Percentiles rank a stretch among this genome's conserved stretches.
These are phyloP conservation scores for Cladosporium sp. DNA, from an alignment of 2,329 filamentous ascomycete species.

Conservation along the genomic window DNA sequence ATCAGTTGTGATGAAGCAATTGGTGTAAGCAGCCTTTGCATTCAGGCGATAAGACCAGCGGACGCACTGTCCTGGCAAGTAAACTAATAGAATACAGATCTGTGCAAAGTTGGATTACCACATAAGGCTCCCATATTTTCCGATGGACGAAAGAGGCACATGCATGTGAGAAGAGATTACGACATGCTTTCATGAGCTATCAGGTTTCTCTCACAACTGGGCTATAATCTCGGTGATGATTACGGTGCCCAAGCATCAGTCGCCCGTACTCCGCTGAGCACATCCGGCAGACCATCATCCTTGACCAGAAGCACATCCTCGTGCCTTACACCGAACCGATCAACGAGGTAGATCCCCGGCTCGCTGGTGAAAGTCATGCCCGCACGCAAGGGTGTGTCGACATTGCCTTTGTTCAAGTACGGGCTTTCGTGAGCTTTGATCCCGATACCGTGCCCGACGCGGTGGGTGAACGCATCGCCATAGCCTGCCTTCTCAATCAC, in stretches of 20 bases:
- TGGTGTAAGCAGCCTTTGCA: too few relatives aligned
- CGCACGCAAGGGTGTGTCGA: slow-evolving; percentile 40
- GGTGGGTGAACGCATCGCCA: slow-evolving; percentile 55
- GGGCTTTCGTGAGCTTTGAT: slow-evolving; percentile 64
- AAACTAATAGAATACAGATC: too few relatives aligned
- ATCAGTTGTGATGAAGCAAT: too few relatives aligned
- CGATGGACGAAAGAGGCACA: too few relatives aligned
- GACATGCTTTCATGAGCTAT: too few relatives aligned
- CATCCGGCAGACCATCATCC: slow-evolving; percentile 49
- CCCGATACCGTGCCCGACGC: slow-evolving; percentile 60
- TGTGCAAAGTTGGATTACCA: too few relatives aligned
- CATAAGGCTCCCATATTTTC: too few relatives aligned
- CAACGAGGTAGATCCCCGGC: slow-evolving; percentile 58
- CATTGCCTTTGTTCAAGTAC: slow-evolving; percentile 60
- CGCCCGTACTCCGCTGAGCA: slow-evolving; percentile 52
- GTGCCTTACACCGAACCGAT: slow-evolving; percentile 57
- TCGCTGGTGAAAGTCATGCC: slow-evolving; percentile 63
- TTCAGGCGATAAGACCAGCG: too few relatives aligned
- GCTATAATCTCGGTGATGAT: too few relatives aligned
- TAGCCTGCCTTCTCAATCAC: slow-evolving; percentile 57
- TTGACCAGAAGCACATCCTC: slow-evolving; percentile 58
- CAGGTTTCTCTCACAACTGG: too few relatives aligned
- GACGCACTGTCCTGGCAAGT: too few relatives aligned
- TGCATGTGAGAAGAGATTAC: too few relatives aligned
- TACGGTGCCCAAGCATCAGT: slow-evolving; percentile 50